phyloP scores from a whole-genome alignment of 2,329 filamentous ascomycete species.

The Aspergillus sp. region DNA sequence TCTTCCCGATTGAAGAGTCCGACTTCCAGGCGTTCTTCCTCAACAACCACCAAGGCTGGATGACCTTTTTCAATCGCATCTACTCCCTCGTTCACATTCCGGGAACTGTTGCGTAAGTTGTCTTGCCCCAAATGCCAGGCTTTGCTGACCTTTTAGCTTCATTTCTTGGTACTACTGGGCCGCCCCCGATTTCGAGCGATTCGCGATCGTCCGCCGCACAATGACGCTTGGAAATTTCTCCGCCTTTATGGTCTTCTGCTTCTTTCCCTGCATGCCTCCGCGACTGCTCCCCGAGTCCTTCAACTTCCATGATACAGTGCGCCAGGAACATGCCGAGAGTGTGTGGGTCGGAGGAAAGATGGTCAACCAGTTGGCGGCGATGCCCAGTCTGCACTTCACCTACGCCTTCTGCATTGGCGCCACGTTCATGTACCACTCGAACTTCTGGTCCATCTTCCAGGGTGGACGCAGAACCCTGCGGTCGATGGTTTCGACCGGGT shows the following conservation, averaged over 20 bases:
- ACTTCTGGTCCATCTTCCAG: constrained; percentile 49
- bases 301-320: constrained; percentile 66
- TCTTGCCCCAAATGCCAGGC: constrained; percentile 26
- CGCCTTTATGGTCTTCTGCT: constrained; percentile 65
- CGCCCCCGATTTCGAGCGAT: constrained; percentile 52
- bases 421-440: constrained; percentile 59
- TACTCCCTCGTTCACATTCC: constrained; percentile 58
- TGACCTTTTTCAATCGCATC: constrained; percentile 55
- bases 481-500: constrained; percentile 45
- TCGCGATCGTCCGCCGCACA: constrained; percentile 61
- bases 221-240: constrained; percentile 66
- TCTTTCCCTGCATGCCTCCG: constrained; percentile 68
- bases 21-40: constrained; percentile 53
- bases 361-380: constrained; percentile 63
- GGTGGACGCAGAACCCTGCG: constrained; percentile 49
- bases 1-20: constrained; percentile 48
- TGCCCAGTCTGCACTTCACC: constrained; percentile 63
- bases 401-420: constrained; percentile 61
- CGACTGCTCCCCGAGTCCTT: constrained; percentile 63
- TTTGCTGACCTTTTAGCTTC: constrained; percentile 32
- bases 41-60: constrained; percentile 43
- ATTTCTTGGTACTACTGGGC: constrained; percentile 50
- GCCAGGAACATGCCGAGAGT: constrained; percentile 57
- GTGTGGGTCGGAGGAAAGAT: constrained; percentile 61
- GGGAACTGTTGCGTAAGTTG: constrained; percentile 54